Conservation (phyloP, 1,284 basidiomycete species). For the Ganoderma resinaceum region DNA sequence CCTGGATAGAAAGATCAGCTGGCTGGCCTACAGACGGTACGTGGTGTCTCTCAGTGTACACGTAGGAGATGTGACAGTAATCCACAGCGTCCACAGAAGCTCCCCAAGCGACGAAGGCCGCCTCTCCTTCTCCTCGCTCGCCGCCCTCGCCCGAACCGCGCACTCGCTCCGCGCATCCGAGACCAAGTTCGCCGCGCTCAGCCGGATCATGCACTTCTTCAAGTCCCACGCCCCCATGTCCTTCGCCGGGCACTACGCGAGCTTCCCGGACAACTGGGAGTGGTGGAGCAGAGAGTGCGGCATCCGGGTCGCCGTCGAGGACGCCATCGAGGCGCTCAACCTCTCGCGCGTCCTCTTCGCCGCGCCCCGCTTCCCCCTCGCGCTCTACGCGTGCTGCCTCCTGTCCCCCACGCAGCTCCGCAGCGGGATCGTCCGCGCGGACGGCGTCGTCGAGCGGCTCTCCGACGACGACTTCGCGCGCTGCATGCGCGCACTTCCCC, state of each 20-base stretch:
- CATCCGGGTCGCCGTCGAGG: neutral
- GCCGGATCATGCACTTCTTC: constrained; percentile 9
- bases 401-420: neutral
- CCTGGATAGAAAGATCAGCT: neutral
- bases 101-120: neutral
- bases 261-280: neutral
- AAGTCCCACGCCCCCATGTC: neutral
- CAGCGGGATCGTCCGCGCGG: constrained; percentile 1
- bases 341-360: neutral
- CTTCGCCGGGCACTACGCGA: neutral
- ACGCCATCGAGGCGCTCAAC: constrained; percentile 11
- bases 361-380: neutral
- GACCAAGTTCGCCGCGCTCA: neutral
- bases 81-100: neutral
- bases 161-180: constrained; percentile 8
- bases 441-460: constrained; percentile 3
- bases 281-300: neutral
- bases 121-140: neutral
- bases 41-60: neutral
- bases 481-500: neutral
- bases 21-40: neutral
- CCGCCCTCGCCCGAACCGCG: constrained; percentile 10
- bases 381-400: constrained; percentile 12
- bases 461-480: neutral
- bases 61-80: neutral